phyloP scores from a whole-genome alignment of 495 filamentous ascomycete species.

The Talaromyces stipitatus region DNA sequence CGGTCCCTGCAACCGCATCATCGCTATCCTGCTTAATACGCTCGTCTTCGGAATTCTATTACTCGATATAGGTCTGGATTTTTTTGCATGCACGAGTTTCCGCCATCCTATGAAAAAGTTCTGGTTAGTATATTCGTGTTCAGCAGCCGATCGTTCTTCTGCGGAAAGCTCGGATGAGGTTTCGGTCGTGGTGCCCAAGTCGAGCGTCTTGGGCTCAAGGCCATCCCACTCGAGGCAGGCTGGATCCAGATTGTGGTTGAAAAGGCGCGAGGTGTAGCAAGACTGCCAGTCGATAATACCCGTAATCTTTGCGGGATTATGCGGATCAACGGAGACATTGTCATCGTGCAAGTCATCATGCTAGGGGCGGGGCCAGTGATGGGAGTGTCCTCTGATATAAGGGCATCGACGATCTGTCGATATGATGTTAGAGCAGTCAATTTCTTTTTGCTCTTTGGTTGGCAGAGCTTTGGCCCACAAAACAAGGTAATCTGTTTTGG shows the following conservation, averaged over 20 bases:
- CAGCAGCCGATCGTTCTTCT: slow-evolving; percentile 15
- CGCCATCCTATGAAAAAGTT: slow-evolving; percentile 27
- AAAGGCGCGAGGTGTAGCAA: slow-evolving; percentile 26
- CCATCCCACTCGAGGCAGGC: slow-evolving; percentile 24
- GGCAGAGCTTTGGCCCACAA: slow-evolving; percentile 27
- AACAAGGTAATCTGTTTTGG: slow-evolving; percentile 21
- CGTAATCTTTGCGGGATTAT: slow-evolving; percentile 23
- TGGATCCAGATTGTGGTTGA: slow-evolving; percentile 24
- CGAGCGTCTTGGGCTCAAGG: slow-evolving; percentile 24
- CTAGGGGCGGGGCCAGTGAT: slow-evolving; percentile 27
- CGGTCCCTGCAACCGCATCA: slow-evolving; percentile 25
- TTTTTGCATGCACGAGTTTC: slow-evolving; percentile 25
- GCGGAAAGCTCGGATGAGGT: slow-evolving; percentile 18
- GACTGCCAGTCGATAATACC: slow-evolving; percentile 35
- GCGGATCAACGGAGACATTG: slow-evolving; percentile 32
- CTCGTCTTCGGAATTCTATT: slow-evolving; percentile 22
- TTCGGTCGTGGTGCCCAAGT: slow-evolving; percentile 14
- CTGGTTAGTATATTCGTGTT: slow-evolving; percentile 17
- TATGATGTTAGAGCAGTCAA: slow-evolving; percentile 20
- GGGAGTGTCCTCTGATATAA: slow-evolving; percentile 18
- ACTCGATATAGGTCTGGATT: slow-evolving; percentile 20
- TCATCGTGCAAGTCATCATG: slow-evolving; percentile 34
- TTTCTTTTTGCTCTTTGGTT: slow-evolving; percentile 22
- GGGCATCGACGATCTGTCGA: slow-evolving; percentile 17
- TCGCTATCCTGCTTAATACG: slow-evolving; percentile 22